These are phyloP conservation scores for Aspergillus eucalypticola DNA, from an alignment of 2,329 filamentous ascomycete genomes.

Conservation along the genomic window DNA sequence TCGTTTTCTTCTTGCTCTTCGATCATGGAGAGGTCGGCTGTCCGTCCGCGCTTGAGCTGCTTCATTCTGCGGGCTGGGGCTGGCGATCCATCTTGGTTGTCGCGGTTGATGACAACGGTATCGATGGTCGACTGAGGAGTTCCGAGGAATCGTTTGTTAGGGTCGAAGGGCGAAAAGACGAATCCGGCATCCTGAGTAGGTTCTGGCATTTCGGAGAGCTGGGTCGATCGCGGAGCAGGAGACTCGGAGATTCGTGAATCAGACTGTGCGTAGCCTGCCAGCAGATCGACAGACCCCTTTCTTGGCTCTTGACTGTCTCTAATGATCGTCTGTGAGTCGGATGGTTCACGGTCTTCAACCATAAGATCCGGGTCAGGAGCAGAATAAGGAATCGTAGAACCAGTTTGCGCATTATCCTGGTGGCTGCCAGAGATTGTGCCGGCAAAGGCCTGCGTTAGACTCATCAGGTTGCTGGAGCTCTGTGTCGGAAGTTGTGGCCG, in stretches of 20 bases:
- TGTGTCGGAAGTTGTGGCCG: constrained; percentile 67
- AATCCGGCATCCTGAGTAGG: constrained; percentile 82
- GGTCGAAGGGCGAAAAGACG: constrained; percentile 69
- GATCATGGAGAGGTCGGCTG: constrained; percentile 48
- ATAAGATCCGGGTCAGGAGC: constrained; percentile 59
- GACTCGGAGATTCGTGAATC: constrained; percentile 39
- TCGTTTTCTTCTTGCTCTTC: constrained; percentile 43
- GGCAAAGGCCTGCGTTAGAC: constrained; percentile 86
- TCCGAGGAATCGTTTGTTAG: constrained; percentile 63
- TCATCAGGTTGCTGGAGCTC: constrained; percentile 57
- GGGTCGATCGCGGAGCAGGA: constrained; percentile 47
- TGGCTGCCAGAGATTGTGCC: constrained; percentile 75
- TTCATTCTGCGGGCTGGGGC: constrained; percentile 61
- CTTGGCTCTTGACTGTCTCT: constrained; percentile 57
- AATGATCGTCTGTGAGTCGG: constrained; percentile 62
- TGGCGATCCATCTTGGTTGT: constrained; percentile 59
- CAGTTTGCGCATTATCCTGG: constrained; percentile 48
- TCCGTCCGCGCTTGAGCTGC: constrained; percentile 53
- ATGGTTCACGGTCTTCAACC: constrained; percentile 60
- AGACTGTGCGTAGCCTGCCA: constrained; percentile 35
- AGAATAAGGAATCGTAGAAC: constrained; percentile 47
- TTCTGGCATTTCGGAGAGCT: constrained; percentile 69
- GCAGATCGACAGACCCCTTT: constrained; percentile 49
- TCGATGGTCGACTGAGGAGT: constrained; percentile 69
- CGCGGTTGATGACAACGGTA: constrained; percentile 58